phyloP scores from a whole-genome alignment of 768 basidiomycete genomes.

The Suillus fuscotomentosus region DNA sequence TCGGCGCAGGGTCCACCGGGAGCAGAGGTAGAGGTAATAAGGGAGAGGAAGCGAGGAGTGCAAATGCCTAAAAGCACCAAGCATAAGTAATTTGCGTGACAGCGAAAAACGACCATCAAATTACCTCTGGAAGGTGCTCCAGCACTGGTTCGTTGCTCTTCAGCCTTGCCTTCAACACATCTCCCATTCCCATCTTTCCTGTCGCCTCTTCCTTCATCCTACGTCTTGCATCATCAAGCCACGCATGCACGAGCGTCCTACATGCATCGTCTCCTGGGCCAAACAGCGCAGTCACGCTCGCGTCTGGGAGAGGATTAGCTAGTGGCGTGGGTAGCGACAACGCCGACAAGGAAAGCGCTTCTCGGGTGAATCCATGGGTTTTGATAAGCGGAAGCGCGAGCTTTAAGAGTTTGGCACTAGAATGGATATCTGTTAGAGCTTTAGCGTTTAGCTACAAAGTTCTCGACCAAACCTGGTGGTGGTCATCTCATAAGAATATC shows the following conservation, averaged over 20 bases:
- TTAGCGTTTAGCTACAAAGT: neutral
- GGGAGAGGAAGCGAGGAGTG: slow-evolving; percentile 57
- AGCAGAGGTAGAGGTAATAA: slow-evolving; percentile 26
- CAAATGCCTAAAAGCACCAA: slow-evolving; percentile 56
- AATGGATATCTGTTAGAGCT: neutral
- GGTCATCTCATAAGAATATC: neutral
- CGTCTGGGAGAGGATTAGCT: neutral
- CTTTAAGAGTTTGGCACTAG: slow-evolving; percentile 44
- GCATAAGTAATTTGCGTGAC: neutral
- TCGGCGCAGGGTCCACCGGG: slow-evolving; percentile 59
- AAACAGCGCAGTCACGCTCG: neutral
- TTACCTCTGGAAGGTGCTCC: slow-evolving; percentile 63
- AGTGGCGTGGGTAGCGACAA: slow-evolving; percentile 28
- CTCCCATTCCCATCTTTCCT: slow-evolving; percentile 37
- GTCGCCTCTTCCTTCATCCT: slow-evolving; percentile 40
- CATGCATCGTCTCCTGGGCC: neutral
- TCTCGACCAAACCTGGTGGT: neutral
- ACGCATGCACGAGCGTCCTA: neutral
- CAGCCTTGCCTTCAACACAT: slow-evolving; percentile 56
- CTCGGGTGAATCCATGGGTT: slow-evolving; percentile 73
- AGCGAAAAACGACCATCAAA: neutral
- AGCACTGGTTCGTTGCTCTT: slow-evolving; percentile 68
- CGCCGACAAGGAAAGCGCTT: slow-evolving; percentile 64
- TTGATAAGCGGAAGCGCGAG: slow-evolving; percentile 62
- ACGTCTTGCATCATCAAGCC: slow-evolving; percentile 47